Evolutionary conservation across 2,329 filamentous ascomycete species (phyloP).

Genomic region (Blastomyces gilchristii): DNA sequence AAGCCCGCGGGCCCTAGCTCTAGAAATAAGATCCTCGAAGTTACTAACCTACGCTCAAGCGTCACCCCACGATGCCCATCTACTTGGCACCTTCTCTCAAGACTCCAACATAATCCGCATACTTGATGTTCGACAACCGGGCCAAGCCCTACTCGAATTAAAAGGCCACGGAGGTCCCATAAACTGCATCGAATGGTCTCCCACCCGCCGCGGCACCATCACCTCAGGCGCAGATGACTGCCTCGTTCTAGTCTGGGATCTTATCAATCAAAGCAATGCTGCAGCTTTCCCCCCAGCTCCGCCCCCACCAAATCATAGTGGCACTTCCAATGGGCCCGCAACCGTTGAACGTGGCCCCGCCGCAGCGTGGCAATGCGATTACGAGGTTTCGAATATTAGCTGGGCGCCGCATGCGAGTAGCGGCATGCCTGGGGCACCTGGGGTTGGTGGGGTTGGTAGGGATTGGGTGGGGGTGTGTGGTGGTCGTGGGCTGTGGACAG

Average conservation of each 20-base stretch:
- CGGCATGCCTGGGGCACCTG: slow-evolving; percentile 25
- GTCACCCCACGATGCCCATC: slow-evolving; percentile 88
- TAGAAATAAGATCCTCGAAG: slow-evolving; percentile 4
- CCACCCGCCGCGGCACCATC: slow-evolving; percentile 71
- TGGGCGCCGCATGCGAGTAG: slow-evolving; percentile 37
- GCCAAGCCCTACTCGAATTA: slow-evolving; percentile 86
- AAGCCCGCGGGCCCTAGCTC: neutral
- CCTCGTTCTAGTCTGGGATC: slow-evolving; percentile 85
- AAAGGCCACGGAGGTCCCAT: slow-evolving; percentile 76
- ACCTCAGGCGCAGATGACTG: slow-evolving; percentile 89
- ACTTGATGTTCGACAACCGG: slow-evolving; percentile 89
- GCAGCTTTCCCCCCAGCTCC: slow-evolving; percentile 36
- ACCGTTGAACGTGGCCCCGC: slow-evolving; percentile 36
- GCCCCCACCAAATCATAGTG: slow-evolving; percentile 12
- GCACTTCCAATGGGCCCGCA: slow-evolving; percentile 16
- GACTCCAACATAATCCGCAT: slow-evolving; percentile 90
- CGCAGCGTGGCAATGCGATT: slow-evolving; percentile 38
- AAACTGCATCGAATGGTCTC: slow-evolving; percentile 95
- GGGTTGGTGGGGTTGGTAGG: slow-evolving; percentile 24
- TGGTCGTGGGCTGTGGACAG: slow-evolving; percentile 37
- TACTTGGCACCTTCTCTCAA: slow-evolving; percentile 92
- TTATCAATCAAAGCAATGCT: slow-evolving; percentile 57
- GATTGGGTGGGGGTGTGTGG: slow-evolving; percentile 39
- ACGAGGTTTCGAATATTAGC: slow-evolving; percentile 39
- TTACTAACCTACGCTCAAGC: slow-evolving; percentile 38